These are phyloP conservation scores for Tuber umbilicatum DNA, from an alignment of 495 filamentous ascomycete genomes.

Conservation along the genomic window DNA sequence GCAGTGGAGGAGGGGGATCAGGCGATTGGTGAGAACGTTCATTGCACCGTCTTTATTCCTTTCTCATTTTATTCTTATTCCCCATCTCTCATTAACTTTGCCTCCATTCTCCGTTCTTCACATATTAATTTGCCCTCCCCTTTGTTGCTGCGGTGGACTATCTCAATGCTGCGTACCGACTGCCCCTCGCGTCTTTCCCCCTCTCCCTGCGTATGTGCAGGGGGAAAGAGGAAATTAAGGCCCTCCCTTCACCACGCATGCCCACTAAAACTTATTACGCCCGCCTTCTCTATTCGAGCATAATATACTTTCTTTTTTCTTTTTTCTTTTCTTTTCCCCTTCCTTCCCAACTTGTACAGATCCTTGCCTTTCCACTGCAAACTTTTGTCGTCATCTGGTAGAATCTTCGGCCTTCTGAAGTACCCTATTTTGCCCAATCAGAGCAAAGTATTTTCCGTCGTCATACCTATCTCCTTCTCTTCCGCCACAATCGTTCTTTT, in stretches of 20 bases:
- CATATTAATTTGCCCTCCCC: slow-evolving; percentile 9
- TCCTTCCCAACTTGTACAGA: not conserved
- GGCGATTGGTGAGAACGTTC: slow-evolving; percentile 32
- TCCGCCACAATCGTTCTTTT: not conserved
- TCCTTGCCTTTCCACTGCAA: not conserved
- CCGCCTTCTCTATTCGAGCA: not conserved
- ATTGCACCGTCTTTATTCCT: slow-evolving; percentile 3
- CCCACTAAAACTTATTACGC: not conserved
- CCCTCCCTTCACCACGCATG: not conserved
- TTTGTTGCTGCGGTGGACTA: not conserved
- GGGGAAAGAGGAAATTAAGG: not conserved
- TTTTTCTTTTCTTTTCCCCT: not conserved
- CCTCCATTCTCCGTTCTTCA: not conserved
- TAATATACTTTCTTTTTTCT: not conserved
- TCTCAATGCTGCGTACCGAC: not conserved
- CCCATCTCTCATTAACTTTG: not conserved
- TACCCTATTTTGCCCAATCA: not conserved
- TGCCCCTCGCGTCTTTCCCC: slow-evolving; percentile 16
- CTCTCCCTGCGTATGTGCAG: not conserved
- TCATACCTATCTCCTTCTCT: not conserved
- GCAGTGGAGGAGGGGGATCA: slow-evolving; percentile 24
- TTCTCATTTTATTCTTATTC: slow-evolving; percentile 21
- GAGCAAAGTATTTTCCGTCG: not conserved
- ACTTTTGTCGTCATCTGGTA: not conserved
- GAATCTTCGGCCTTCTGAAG: not conserved